Conservation (phyloP, 1,139 yeast genomes). For the Williopsis jadinii region DNA sequence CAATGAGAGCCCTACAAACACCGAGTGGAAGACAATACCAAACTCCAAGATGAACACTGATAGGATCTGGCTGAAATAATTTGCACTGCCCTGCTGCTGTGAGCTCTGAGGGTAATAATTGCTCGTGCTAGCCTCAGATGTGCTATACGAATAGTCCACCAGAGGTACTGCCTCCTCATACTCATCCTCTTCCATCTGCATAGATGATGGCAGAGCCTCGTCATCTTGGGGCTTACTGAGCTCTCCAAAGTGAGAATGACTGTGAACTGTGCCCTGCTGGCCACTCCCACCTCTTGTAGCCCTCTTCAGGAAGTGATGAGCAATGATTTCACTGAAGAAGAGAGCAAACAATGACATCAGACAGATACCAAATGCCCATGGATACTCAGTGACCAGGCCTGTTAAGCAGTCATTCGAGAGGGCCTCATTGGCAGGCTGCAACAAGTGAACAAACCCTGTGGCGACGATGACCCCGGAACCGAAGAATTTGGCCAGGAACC, state of each 20-base stretch:
- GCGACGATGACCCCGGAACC: slow-evolving; percentile 93
- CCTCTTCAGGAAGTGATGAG: slow-evolving; percentile 38
- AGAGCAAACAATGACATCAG: slow-evolving; percentile 43
- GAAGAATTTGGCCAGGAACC: slow-evolving; percentile 73
- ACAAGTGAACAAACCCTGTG: slow-evolving; percentile 78
- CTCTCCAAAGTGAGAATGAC: slow-evolving; percentile 43
- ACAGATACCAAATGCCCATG: slow-evolving; percentile 62
- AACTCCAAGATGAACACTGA: slow-evolving; percentile 65
- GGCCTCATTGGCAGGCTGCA: slow-evolving; percentile 67
- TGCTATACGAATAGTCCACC: neutral
- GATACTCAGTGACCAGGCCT: slow-evolving; percentile 42
- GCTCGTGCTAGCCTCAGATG: slow-evolving; percentile 22
- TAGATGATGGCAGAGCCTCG: neutral
- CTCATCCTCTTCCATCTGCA: neutral
- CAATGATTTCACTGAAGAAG: slow-evolving; percentile 50
- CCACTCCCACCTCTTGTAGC: slow-evolving; percentile 10
- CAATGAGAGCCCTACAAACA: slow-evolving; percentile 67
- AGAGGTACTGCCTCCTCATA: neutral
- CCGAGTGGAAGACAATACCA: slow-evolving; percentile 77
- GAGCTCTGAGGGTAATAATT: slow-evolving; percentile 43
- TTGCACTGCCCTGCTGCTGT: slow-evolving; percentile 3
- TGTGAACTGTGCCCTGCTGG: slow-evolving; percentile 34
- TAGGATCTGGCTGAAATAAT: slow-evolving; percentile 32
- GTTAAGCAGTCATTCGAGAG: slow-evolving; percentile 49
- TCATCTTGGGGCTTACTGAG: slow-evolving; percentile 4